Base-by-base conservation (phyloP, 352 stramenopile genomes). In the Globisporangium heterothallicum region DNA sequence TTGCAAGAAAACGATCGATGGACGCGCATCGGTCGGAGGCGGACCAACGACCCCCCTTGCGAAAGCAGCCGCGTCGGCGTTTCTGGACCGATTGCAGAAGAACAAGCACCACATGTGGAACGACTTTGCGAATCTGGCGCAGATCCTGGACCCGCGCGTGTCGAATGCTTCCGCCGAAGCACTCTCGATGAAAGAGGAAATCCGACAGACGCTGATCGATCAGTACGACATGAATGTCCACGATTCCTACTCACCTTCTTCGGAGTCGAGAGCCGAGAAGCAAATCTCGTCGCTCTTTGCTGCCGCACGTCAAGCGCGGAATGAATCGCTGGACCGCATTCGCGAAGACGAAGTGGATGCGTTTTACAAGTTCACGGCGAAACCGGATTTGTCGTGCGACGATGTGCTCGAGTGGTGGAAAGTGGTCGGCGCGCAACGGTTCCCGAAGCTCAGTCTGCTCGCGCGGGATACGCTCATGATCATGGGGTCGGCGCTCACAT, bases 391-490 rank as follows among this genome's bases (percentile, higher is more conserved):
- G 30, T 42, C 26, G 18, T 57, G 50, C 26, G 42, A 24, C 27
- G 50, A 57, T 19, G 50, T 49, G 27, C 27, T 57, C 26, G 50
- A 50, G 32, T 57, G 50, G 50, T 57, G 50, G 50, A 21, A 27
- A 2, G 32, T 34, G 9, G 42, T 57, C 18, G 50, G 50, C 21
- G 41, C 25, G 38, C 29, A 49, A 27, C 50, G 50, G 21, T 57
- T 57, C 40, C 50, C 50, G 22, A 49, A 48, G 29, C 22, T 57
- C 18, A 42, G 38, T 19, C 40, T 49, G 19, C 50, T 57, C 9
- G 50, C 50, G 19, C 50, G 50, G 27, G 50, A 51, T 41, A 51
- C 50, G 8, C 41, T 58, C 21, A 49, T 58, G 50, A 51, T 49
- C 41, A 34, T 26, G 40, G 50, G 50, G 21, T 58, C 50, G 10